A percentile compares a stretch with the other conserved stretches of the same genome.
Evolutionary conservation across 805 yeast species (phyloP).

Genomic region (Wickerhamomyces pijperi): DNA sequence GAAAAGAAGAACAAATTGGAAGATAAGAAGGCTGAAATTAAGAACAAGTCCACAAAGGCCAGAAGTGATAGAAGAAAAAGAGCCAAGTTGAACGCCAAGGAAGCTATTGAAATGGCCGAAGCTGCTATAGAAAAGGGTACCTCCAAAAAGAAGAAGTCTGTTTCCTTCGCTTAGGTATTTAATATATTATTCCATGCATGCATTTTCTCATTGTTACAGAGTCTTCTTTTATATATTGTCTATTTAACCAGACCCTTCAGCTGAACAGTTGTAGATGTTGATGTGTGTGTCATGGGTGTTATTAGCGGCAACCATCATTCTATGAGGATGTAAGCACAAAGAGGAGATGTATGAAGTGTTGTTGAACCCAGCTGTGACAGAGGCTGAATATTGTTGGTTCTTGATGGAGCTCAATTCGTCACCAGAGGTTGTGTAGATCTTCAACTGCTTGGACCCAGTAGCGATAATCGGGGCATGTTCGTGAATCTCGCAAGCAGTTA

Average conservation of each 20-base stretch:
- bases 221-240: too few species aligned
- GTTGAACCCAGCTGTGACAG: slow-evolving; percentile 13
- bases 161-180: slow-evolving; percentile 40
- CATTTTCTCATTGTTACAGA: too few species aligned
- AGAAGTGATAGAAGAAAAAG: slow-evolving; percentile 57
- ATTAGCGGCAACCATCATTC: slow-evolving; percentile 85
- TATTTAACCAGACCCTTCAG: slow-evolving; percentile 7
- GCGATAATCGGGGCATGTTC: slow-evolving; percentile 95
- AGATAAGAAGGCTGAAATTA: slow-evolving; percentile 67
- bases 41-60: slow-evolving; percentile 59
- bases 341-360: slow-evolving; percentile 43
- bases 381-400: slow-evolving; percentile 25
- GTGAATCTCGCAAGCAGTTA: slow-evolving; percentile 72
- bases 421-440: slow-evolving; percentile 81
- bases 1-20: slow-evolving; percentile 60
- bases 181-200: too few species aligned
- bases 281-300: slow-evolving; percentile 70
- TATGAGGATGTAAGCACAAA: slow-evolving; percentile 80
- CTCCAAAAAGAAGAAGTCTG: slow-evolving; percentile 29
- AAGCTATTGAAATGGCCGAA: slow-evolving; percentile 12
- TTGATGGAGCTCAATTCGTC: slow-evolving; percentile 53
- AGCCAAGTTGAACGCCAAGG: slow-evolving; percentile 18
- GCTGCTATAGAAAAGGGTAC: slow-evolving; percentile 1
- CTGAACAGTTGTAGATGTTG: slow-evolving; percentile 46
- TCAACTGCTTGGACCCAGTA: slow-evolving; percentile 71